Evolutionary conservation across 345 rosid species (phyloP).

Genomic region (Eucalyptus curtisii): DNA sequence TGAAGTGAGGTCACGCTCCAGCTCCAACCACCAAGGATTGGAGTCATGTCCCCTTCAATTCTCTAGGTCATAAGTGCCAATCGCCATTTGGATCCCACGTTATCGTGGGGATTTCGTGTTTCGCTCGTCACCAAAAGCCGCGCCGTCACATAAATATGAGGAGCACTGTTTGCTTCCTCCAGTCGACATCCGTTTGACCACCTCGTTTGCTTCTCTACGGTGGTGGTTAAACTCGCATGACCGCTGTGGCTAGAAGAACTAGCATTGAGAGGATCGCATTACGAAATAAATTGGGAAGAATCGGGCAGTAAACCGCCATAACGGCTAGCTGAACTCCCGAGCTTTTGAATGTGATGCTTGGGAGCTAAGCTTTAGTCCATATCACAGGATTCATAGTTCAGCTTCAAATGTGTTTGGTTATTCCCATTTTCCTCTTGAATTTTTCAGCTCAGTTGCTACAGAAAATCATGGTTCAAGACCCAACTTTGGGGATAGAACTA

Average conservation of each 20-base stretch:
- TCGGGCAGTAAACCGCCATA: not conserved
- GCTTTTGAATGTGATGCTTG: not conserved
- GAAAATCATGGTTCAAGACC: not conserved
- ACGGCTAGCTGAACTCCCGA: not conserved
- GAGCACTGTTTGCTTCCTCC: not conserved
- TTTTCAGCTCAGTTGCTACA: not conserved
- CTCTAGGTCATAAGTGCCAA: not conserved
- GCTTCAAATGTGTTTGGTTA: not conserved
- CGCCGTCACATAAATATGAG: not conserved
- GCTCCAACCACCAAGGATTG: not conserved
- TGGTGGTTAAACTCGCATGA: too few species aligned
- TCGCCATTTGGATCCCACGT: not conserved
- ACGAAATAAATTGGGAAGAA: not conserved
- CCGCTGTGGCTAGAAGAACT: not conserved
- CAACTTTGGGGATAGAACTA: not conserved
- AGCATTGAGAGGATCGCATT: not conserved
- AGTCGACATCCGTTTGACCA: fast-evolving
- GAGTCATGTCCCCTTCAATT: not conserved
- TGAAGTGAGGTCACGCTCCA: not conserved
- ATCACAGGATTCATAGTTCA: not conserved
- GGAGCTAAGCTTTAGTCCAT: not conserved
- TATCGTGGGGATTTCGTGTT: not conserved
- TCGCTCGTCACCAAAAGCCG: fast-evolving
- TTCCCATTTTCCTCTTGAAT: not conserved
- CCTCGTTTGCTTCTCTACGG: not conserved